Conservation (phyloP, 2,329 filamentous ascomycete genomes). For the Reticulascus tulasneorum region DNA sequence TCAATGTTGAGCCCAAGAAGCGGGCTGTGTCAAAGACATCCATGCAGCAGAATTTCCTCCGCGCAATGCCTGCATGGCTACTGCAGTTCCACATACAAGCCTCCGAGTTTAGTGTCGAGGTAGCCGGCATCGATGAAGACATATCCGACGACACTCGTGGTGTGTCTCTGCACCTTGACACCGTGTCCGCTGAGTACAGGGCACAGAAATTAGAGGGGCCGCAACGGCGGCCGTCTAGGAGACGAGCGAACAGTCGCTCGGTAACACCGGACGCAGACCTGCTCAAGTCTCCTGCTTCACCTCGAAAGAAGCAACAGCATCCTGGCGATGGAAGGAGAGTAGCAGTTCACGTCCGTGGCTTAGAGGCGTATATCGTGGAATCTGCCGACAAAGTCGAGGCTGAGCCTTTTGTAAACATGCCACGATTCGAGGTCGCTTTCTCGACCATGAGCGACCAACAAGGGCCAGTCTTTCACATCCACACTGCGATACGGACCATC, state of each 20-base stretch:
- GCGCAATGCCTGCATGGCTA: constrained; percentile 79
- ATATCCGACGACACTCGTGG: constrained; percentile 81
- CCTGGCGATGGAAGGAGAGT: constrained; percentile 74
- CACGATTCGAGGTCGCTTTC: constrained; percentile 81
- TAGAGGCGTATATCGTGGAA: constrained; percentile 91
- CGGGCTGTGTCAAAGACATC: constrained; percentile 42
- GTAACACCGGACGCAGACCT: constrained; percentile 67
- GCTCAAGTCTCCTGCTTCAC: constrained; percentile 44
- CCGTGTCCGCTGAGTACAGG: constrained; percentile 84
- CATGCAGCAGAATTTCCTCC: constrained; percentile 63
- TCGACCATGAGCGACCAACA: constrained; percentile 82
- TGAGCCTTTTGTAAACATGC: constrained; percentile 82
- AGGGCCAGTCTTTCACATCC: constrained; percentile 82
- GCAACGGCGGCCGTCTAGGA: constrained; percentile 55
- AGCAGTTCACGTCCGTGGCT: constrained; percentile 72
- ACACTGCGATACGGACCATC: constrained; percentile 74
- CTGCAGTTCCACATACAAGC: constrained; percentile 80
- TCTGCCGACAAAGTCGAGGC: constrained; percentile 77
- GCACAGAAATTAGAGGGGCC: constrained; percentile 69
- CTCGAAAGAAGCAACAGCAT: constrained; percentile 50
- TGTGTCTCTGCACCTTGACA: constrained; percentile 80
- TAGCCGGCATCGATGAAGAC: constrained; percentile 80
- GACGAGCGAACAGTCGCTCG: constrained; percentile 71
- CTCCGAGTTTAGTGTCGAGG: constrained; percentile 82
- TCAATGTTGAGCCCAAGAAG: constrained; percentile 63